Evolutionary conservation across 805 yeast genomes (phyloP), one percentile per base, ranked within the genome.

Genomic region (Sungouiella blattae): DNA sequence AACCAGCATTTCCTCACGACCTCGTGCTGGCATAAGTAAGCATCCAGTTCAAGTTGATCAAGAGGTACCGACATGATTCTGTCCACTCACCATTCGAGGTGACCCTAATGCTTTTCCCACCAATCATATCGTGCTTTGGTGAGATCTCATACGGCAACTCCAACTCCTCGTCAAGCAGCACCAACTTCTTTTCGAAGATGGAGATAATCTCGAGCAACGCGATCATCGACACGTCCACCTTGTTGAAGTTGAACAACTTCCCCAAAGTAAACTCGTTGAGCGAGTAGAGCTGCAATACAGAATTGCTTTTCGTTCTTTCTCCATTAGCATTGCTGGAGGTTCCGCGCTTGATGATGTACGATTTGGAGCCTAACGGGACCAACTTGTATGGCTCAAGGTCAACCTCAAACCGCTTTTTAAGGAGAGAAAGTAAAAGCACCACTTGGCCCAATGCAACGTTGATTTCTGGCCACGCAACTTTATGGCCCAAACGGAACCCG

Each of bases 381-480:
- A 89, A 58, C 40, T 73, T 74, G 56, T 84, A 89, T 3, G 77
- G 76, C 0, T 64, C 62, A 6, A 86, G 53, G 21, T 69, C 68
- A 17, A 87, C 56, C 6, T 75, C 67, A 20, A 87, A 64, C 28
- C 80, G 67, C 9, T 75, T 64, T 1, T 75, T 59, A 3, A 88
- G 69, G 1, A 91, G 85, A 0, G 81, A 71, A 20, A 89, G 54
- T 13, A 91, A 58, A 9, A 87, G 60, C 2, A 86, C 74, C 2
- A 89, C 63, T 46, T 89, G 96, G 0, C 98, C 98, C 49, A 89
- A 61, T 0, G 95, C 96, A 2, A 94, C 93, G 53, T 88, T 89
- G 28, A 87, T 81, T 49, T 89, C 98, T 36, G 86, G 77, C 95
- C 95, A 87, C 2, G 94, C 83, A 0, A 89, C 85, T 40, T 71